Evolutionary conservation across 2,329 filamentous ascomycete species (phyloP).

Genomic region (Aspergillus flavus): DNA sequence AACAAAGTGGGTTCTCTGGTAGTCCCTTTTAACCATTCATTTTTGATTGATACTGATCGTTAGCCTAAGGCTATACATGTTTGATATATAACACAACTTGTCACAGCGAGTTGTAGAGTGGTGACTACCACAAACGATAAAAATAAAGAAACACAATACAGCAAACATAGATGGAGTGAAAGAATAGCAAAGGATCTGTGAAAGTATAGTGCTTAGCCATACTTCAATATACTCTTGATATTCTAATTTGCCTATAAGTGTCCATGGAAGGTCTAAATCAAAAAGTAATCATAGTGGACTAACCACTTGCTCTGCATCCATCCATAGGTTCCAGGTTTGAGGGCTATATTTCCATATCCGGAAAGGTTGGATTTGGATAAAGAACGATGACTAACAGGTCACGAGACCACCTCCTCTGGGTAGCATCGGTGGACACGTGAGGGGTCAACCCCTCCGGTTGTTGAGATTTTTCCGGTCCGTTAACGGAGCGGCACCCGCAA

Average conservation of each 20-base stretch:
- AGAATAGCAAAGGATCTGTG: background rate
- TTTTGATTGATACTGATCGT: background rate
- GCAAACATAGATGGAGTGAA: background rate
- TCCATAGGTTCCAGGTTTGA: background rate
- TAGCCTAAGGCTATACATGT: background rate
- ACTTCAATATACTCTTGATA: background rate
- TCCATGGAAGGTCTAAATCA: background rate
- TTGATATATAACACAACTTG: background rate
- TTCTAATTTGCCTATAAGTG: background rate
- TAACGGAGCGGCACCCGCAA: constrained; percentile 22
- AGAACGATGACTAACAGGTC: background rate
- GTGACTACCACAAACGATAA: background rate
- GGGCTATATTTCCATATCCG: background rate
- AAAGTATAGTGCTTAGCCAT: background rate
- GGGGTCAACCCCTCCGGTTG: constrained; percentile 9
- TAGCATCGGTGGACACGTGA: background rate
- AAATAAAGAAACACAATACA: background rate
- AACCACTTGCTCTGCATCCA: background rate
- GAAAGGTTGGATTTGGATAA: background rate
- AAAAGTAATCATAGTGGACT: background rate
- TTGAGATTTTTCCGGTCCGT: constrained; percentile 19
- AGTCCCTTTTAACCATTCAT: background rate
- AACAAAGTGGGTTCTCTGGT: background rate
- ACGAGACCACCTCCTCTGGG: too few species aligned
- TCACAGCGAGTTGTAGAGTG: background rate